Base-by-base conservation (phyloP, 768 basidiomycete species). In the Suillus bovinus region DNA sequence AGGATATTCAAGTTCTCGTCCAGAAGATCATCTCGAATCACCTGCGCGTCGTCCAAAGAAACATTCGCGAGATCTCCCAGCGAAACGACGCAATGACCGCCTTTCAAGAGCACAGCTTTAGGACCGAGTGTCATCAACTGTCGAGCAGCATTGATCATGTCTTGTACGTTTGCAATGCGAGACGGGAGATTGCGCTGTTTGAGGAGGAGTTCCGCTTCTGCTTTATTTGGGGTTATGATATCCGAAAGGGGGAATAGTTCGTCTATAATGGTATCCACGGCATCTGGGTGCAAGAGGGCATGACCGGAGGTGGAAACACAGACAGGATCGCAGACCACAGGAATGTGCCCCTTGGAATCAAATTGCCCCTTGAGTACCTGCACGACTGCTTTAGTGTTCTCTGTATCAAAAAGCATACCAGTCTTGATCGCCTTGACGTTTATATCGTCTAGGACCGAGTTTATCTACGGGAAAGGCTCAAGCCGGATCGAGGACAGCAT, bases 261-360 rank as follows among this genome's bases (percentile, higher is more conserved):
- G 0, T 75, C 61, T 8, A 85, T 79, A 63, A 97, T 67, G 3
- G 81, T 78, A 9, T 80, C 72, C 60, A 95, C 69, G 0, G 95
- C 93, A 13, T 85, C 82, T 17, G 82, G 75, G 6, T 87, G 80
- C 10, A 97, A 80, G 1, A 98, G 81, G 8, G 81, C 84, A 69
- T 95, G 91, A 2, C 94, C 94, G 0, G 92, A 93, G 0, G 95
- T 96, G 4, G 93, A 93, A 2, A 96, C 91, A 69, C 88, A 94
- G 11, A 98, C 94, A 0, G 95, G 94, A 70, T 98, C 95, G 63
- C 92, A 86, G 31, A 96, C 84, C 22, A 95, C 76, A 1, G 86
- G 84, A 0, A 87, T 82, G 33, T 74, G 65, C 11, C 62, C 63
- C 13, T 69, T 64, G 6, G 61, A 39, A 20, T 67, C 58, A 68